phyloP scores from a whole-genome alignment of 805 yeast species.

The Torulaspora franciscae region DNA sequence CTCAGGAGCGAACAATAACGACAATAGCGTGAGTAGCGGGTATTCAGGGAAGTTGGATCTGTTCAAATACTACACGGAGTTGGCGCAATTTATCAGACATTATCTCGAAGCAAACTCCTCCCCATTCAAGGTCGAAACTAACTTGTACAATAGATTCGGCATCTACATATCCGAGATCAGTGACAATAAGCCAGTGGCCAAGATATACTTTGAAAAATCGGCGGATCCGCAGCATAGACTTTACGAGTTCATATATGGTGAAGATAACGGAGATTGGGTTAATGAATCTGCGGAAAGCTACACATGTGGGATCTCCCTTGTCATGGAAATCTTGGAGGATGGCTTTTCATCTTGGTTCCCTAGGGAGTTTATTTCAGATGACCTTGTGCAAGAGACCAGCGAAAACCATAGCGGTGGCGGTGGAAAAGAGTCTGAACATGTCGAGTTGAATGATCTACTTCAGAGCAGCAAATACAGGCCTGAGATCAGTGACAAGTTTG shows the following conservation, averaged over 20 bases:
- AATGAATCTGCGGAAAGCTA: slow-evolving; percentile 29
- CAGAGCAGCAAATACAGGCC: slow-evolving; percentile 32
- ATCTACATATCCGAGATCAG: slow-evolving; percentile 21
- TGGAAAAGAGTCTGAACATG: background rate
- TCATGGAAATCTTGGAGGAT: slow-evolving; percentile 23
- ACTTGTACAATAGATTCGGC: slow-evolving; percentile 31
- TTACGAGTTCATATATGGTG: slow-evolving; percentile 28
- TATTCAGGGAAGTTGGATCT: slow-evolving; percentile 28
- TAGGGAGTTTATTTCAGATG: slow-evolving; percentile 22
- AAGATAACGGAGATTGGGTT: slow-evolving; percentile 25
- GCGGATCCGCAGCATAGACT: slow-evolving; percentile 23
- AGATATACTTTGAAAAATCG: slow-evolving; percentile 24
- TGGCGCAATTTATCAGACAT: slow-evolving; percentile 21
- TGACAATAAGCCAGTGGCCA: slow-evolving; percentile 17
- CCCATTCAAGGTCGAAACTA: slow-evolving; percentile 21
- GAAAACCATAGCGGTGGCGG: background rate
- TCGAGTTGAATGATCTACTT: slow-evolving; percentile 6
- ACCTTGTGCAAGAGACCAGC: slow-evolving; percentile 17
- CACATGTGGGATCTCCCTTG: slow-evolving; percentile 27
- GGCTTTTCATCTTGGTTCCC: slow-evolving; percentile 23
- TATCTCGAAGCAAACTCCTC: slow-evolving; percentile 20
- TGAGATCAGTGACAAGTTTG: slow-evolving; percentile 16
- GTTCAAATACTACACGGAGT: slow-evolving; percentile 33
- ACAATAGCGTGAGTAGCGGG: background rate
- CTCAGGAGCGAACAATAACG: slow-evolving; percentile 6